Percentiles rank a stretch among this genome's conserved stretches.
Evolutionary conservation across 805 yeast species (phyloP).

Genomic region (Cyberlindnera amylophila): DNA sequence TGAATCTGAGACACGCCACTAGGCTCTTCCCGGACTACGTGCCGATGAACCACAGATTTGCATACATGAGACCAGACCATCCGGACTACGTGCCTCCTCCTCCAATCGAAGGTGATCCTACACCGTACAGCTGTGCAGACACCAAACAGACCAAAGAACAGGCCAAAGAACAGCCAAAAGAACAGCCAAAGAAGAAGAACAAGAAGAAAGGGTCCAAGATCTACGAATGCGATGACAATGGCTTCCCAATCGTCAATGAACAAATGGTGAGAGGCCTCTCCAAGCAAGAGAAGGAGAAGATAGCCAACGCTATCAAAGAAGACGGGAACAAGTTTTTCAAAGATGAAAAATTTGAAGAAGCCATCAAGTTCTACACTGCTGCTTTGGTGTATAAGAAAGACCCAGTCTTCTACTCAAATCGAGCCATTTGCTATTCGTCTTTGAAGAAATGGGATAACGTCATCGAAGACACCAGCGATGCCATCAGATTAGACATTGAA

Average conservation of each 20-base stretch:
- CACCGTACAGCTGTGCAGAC: background rate
- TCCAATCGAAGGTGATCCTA: background rate
- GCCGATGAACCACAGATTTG: too few species aligned
- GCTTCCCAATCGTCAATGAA: background rate
- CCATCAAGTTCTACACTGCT: background rate
- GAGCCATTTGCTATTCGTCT: background rate
- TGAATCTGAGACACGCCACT: too few species aligned
- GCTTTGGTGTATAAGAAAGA: background rate
- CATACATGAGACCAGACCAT: too few species aligned
- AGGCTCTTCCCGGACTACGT: too few species aligned
- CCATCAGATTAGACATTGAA: background rate
- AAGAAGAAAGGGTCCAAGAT: background rate
- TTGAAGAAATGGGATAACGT: background rate
- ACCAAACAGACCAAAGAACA: too few species aligned
- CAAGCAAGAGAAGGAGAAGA: conserved; percentile 1
- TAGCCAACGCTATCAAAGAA: background rate
- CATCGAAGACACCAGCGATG: background rate
- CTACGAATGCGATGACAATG: background rate
- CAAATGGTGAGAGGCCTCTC: background rate
- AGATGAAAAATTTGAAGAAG: background rate
- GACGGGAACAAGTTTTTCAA: background rate
- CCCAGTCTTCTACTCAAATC: background rate
- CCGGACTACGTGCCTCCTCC: too few species aligned
- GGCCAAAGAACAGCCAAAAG: background rate
- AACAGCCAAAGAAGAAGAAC: background rate